Conservation (phyloP, 345 rosid species). For the Ceriops tagal region DNA sequence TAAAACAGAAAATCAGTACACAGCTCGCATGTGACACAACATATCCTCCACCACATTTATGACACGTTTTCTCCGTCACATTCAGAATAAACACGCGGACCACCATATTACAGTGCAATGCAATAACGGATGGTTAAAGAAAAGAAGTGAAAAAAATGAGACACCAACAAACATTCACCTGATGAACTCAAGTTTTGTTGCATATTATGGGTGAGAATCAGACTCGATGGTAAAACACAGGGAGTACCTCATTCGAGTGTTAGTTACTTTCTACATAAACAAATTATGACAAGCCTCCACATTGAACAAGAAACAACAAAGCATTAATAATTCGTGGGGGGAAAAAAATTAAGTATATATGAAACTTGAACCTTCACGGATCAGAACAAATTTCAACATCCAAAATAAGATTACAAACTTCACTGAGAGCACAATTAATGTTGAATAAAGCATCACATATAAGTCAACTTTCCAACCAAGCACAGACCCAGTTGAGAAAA, state of each 20-base stretch:
- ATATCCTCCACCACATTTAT: neutral
- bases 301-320: neutral
- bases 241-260: no score
- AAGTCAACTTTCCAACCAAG: neutral
- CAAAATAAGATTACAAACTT: neutral
- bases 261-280: neutral
- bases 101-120: neutral
- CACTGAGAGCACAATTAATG: neutral
- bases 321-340: neutral
- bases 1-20: neutral
- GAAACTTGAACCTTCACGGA: conserved; percentile 7
- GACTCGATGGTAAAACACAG: neutral
- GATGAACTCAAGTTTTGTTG: neutral
- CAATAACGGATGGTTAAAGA: neutral
- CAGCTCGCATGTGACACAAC: neutral
- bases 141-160: no score
- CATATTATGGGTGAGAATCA: neutral
- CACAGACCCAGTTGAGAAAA: neutral
- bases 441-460: neutral
- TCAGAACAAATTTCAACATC: neutral
- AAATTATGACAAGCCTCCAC: neutral
- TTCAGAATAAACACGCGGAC: no score
- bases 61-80: no score
- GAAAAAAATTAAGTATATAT: conserved; percentile 14
- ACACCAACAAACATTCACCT: neutral